Percentiles rank a stretch among this genome's conserved stretches.
These are phyloP conservation scores for Silene noctiflora DNA, from an alignment of 179 eudicot genomes.

Conservation along the genomic window DNA sequence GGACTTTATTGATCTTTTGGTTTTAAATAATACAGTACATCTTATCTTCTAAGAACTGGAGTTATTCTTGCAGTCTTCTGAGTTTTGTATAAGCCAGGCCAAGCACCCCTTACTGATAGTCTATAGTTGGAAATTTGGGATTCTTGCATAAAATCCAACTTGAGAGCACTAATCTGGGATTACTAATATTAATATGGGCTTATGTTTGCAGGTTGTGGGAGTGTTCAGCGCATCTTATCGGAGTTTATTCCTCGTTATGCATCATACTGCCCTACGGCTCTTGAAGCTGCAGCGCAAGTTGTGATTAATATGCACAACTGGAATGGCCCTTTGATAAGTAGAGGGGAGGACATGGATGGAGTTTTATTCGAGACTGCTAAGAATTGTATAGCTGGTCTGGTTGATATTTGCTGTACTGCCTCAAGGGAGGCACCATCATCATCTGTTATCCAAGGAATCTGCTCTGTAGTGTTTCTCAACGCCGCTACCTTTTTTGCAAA, in stretches of 20 bases:
- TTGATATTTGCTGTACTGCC: constrained; percentile 69
- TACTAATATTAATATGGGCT: constrained; percentile 6
- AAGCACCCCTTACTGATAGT: neutral
- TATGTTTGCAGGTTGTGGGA: constrained; percentile 61
- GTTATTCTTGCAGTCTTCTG: neutral
- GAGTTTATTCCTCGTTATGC: constrained; percentile 79
- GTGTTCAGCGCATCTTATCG: constrained; percentile 78
- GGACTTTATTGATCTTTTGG: neutral
- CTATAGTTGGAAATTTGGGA: neutral
- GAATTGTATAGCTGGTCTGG: constrained; percentile 79
- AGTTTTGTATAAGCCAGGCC: neutral
- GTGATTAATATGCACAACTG: constrained; percentile 77
- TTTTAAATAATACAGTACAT: neutral
- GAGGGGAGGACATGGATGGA: constrained; percentile 73
- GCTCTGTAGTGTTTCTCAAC: constrained; percentile 71
- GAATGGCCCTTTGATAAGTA: constrained; percentile 50
- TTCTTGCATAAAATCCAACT: neutral
- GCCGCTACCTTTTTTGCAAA: constrained; percentile 66
- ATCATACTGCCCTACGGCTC: constrained; percentile 83
- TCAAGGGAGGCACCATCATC: constrained; percentile 66
- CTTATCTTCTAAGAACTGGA: neutral
- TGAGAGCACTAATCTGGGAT: neutral
- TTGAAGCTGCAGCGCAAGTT: constrained; percentile 91
- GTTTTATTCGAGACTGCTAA: constrained; percentile 73
- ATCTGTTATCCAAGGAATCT: constrained; percentile 69